phyloP scores from a whole-genome alignment of 1,139 yeast genomes.

The Meyerozyma carpophila region DNA sequence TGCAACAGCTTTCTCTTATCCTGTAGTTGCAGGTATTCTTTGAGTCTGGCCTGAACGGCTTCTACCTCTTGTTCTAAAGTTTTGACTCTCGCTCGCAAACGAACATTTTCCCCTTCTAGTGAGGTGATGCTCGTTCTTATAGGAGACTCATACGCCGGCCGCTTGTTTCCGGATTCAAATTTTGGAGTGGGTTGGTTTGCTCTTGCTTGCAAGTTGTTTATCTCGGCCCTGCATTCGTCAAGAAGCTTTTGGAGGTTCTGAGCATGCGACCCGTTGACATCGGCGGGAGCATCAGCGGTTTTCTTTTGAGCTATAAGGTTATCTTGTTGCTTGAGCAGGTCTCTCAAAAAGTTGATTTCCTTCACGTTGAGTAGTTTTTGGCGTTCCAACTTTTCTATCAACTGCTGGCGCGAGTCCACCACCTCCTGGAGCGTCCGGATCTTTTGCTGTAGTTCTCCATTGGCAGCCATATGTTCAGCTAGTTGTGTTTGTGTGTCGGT shows the following conservation, averaged over 20 bases:
- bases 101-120: constrained; percentile 39
- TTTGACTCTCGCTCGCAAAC: constrained; percentile 33
- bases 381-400: constrained; percentile 43
- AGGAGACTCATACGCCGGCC: constrained; percentile 21
- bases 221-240: constrained; percentile 53
- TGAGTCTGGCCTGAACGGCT: constrained; percentile 28
- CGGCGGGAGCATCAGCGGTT: constrained; percentile 12
- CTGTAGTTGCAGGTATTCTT: constrained; percentile 19
- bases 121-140: constrained; percentile 9
- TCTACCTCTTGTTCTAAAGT: constrained; percentile 29
- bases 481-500: constrained; percentile 9
- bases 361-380: constrained; percentile 51
- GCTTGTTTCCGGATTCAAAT: constrained; percentile 19
- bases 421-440: constrained; percentile 21
- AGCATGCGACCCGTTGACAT: constrained; percentile 29
- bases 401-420: constrained; percentile 22
- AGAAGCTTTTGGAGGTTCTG: constrained; percentile 46
- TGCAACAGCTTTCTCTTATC: constrained; percentile 36
- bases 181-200: constrained; percentile 10
- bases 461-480: constrained; percentile 5
- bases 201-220: constrained; percentile 36
- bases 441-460: constrained; percentile 16
- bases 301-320: constrained; percentile 16
- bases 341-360: constrained; percentile 57
- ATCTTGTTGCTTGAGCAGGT: constrained; percentile 32